These are phyloP conservation scores for Diaporthe ilicicola DNA, from an alignment of 2,329 filamentous ascomycete species.

Conservation along the genomic window DNA sequence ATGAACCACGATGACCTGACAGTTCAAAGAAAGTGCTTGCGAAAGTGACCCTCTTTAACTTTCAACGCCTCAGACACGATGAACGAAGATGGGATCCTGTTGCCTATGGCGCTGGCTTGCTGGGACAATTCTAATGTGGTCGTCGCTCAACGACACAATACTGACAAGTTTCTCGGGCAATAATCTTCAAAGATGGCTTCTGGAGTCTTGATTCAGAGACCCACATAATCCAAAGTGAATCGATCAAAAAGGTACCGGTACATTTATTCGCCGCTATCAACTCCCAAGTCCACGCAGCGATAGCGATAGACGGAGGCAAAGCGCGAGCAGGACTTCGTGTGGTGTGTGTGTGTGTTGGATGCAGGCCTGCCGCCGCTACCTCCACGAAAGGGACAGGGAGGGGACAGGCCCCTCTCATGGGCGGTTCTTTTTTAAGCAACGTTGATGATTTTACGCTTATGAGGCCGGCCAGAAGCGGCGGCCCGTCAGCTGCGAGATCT, in stretches of 20 bases:
- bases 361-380: constrained; percentile 20
- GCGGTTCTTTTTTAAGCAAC: constrained; percentile 31
- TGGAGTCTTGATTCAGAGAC: neutral
- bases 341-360: constrained; percentile 10
- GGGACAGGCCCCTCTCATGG: no score
- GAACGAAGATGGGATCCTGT: neutral
- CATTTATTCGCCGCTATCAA: neutral
- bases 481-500: constrained; percentile 30
- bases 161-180: neutral
- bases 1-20: constrained; percentile 28
- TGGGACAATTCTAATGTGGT: neutral
- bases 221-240: constrained; percentile 24
- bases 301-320: neutral
- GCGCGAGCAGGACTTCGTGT: neutral
- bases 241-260: constrained; percentile 6
- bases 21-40: constrained; percentile 6
- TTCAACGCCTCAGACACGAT: neutral
- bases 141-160: neutral
- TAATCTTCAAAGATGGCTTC: neutral
- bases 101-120: neutral
- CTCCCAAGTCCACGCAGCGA: neutral
- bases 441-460: constrained; percentile 26
- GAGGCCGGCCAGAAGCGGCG: constrained; percentile 24
- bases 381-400: constrained; percentile 14
- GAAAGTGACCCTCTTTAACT: neutral